A percentile compares a stretch with the other conserved stretches of the same genome.
phyloP scores from a whole-genome alignment of 2,329 filamentous ascomycete genomes.

The Fusarium miscanthi region DNA sequence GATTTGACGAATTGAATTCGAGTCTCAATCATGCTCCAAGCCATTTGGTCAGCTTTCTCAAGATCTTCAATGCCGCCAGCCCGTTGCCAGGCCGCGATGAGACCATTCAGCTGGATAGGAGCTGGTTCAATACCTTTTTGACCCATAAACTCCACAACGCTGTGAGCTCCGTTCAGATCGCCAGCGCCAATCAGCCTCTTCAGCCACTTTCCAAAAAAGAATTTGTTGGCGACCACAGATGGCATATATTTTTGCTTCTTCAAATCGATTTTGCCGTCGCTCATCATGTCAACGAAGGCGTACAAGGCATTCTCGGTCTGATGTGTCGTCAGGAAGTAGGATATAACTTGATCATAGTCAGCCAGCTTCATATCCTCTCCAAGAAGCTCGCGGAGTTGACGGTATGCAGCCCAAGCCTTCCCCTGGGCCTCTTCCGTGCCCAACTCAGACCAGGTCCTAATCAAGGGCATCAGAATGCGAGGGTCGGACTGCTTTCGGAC shows the following conservation, averaged over 20 bases:
- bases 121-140: slow-evolving; percentile 74
- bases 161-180: slow-evolving; percentile 75
- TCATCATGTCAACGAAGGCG: slow-evolving; percentile 92
- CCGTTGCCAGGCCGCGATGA: slow-evolving; percentile 83
- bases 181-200: slow-evolving; percentile 82
- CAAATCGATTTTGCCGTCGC: slow-evolving; percentile 64
- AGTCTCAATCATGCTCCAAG: slow-evolving; percentile 80
- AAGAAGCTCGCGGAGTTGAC: slow-evolving; percentile 70
- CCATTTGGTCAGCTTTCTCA: slow-evolving; percentile 73
- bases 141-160: slow-evolving; percentile 81
- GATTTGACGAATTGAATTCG: slow-evolving; percentile 72
- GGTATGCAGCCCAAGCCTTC: slow-evolving; percentile 75
- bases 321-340: slow-evolving; percentile 75
- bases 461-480: slow-evolving; percentile 73
- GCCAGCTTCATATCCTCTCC: slow-evolving; percentile 71
- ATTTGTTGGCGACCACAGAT: slow-evolving; percentile 72
- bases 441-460: slow-evolving; percentile 71
- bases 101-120: slow-evolving; percentile 81
- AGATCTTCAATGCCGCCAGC: slow-evolving; percentile 65
- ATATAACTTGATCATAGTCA: slow-evolving; percentile 81
- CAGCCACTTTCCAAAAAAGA: slow-evolving; percentile 90
- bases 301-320: slow-evolving; percentile 75
- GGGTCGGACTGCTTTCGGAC: slow-evolving; percentile 62
- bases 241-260: slow-evolving; percentile 59
- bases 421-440: slow-evolving; percentile 58